phyloP scores from a whole-genome alignment of 352 stramenopile genomes.

The Phytopythium mirpurense region DNA sequence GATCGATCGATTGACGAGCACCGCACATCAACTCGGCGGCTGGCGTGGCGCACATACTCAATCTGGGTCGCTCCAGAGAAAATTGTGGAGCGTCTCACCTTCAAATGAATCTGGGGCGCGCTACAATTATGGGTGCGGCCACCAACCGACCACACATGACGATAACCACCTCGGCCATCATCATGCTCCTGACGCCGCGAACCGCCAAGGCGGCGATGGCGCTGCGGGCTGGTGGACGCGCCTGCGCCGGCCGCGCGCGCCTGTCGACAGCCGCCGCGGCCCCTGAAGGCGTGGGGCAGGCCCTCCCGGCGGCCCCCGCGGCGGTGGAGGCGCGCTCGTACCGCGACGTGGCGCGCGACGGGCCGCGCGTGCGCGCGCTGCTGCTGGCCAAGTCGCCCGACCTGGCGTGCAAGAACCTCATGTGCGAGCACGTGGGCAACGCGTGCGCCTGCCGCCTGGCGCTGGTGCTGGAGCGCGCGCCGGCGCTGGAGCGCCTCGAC shows the following conservation, averaged over 20 bases:
- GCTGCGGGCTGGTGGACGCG: no score
- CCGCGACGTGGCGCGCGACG: slow-evolving; percentile 60
- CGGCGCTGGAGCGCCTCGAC: slow-evolving; percentile 60
- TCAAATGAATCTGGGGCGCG: background rate
- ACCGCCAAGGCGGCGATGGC: background rate
- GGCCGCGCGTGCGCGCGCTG: slow-evolving; percentile 44
- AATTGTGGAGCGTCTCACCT: background rate
- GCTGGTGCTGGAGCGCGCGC: slow-evolving; percentile 68
- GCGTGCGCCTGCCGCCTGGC: slow-evolving; percentile 83
- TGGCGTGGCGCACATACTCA: background rate
- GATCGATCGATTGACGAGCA: background rate
- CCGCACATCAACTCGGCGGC: background rate
- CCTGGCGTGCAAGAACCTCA: slow-evolving; percentile 88
- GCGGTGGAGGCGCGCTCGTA: slow-evolving; percentile 32
- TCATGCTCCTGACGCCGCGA: background rate
- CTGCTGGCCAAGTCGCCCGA: slow-evolving; percentile 75
- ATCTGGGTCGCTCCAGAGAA: background rate
- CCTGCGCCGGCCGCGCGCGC: background rate
- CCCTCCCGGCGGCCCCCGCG: no score
- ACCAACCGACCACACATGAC: no score
- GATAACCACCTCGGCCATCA: no score
- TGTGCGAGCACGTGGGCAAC: slow-evolving; percentile 88
- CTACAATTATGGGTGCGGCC: background rate
- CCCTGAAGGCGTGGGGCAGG: background rate
- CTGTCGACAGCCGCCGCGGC: background rate